Conservation (phyloP, 1,284 basidiomycete genomes). For the Thelephora terrestris region DNA sequence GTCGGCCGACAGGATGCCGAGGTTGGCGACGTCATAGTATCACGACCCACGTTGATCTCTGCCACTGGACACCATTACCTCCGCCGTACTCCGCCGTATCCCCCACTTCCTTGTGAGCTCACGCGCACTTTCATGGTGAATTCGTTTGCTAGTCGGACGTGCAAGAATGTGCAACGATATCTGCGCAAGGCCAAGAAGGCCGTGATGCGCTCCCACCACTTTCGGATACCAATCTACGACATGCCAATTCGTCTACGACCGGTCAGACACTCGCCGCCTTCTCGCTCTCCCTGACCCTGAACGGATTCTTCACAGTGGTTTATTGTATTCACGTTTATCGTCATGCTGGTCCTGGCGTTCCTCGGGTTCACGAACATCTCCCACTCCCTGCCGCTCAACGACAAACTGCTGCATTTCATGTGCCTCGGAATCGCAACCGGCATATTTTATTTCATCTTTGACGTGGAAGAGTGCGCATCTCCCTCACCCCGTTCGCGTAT, state of each 20-base stretch:
- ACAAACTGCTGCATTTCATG: constrained; percentile 79
- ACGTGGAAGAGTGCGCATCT: constrained; percentile 69
- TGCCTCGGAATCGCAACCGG: constrained; percentile 72
- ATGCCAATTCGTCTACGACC: constrained; percentile 64
- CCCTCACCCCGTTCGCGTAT: background rate
- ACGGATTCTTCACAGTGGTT: constrained; percentile 49
- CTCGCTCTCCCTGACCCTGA: constrained; percentile 8
- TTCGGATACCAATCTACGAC: constrained; percentile 55
- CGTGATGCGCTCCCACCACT: constrained; percentile 45
- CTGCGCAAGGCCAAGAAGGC: constrained; percentile 31
- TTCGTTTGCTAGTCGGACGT: background rate
- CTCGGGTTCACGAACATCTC: constrained; percentile 67
- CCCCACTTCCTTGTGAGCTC: background rate
- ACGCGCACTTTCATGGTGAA: background rate
- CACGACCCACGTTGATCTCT: too few relatives aligned
- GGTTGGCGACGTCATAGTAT: too few relatives aligned
- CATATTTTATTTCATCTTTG: constrained; percentile 81
- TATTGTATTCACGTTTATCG: constrained; percentile 47
- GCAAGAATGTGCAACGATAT: constrained; percentile 19
- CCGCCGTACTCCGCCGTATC: background rate
- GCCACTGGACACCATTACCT: too few relatives aligned
- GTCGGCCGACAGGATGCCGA: too few relatives aligned
- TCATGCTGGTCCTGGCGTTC: constrained; percentile 59
- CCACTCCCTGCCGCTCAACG: constrained; percentile 59
- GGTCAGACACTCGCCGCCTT: constrained; percentile 29